Conservation (phyloP, 2,329 filamentous ascomycete genomes). For the Phaeosphaeria sp. region DNA sequence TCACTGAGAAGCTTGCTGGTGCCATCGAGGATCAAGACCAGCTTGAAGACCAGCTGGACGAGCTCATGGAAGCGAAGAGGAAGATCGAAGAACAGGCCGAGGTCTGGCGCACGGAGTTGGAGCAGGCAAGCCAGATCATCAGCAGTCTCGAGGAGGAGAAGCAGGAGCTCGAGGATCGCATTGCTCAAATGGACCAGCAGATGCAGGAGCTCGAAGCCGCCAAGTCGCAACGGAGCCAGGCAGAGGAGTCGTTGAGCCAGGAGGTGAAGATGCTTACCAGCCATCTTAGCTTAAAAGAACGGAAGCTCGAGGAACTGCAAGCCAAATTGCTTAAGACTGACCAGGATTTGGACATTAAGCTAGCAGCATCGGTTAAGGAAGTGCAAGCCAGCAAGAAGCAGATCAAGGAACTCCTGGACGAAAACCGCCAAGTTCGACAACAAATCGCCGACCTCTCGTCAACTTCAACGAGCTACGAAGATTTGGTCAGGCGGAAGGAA, state of each 20-base stretch:
- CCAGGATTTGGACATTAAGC: constrained; percentile 86
- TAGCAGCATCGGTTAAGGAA: constrained; percentile 79
- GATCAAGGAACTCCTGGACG: constrained; percentile 76
- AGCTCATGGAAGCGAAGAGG: constrained; percentile 86
- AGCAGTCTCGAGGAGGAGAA: constrained; percentile 87
- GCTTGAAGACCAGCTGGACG: constrained; percentile 91
- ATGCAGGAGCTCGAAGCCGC: constrained; percentile 73
- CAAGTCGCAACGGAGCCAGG: constrained; percentile 75
- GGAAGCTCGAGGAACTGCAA: constrained; percentile 88
- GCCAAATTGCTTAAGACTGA: constrained; percentile 81
- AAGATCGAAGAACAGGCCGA: constrained; percentile 85
- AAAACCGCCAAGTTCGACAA: constrained; percentile 82
- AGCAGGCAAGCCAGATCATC: constrained; percentile 90
- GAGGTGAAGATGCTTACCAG: constrained; percentile 93
- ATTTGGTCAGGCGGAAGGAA: constrained; percentile 90
- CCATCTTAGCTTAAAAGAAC: constrained; percentile 85
- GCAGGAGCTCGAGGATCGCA: constrained; percentile 70
- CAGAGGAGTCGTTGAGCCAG: constrained; percentile 77
- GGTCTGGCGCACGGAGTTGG: constrained; percentile 78
- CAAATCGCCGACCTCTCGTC: constrained; percentile 87
- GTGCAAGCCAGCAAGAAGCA: constrained; percentile 75
- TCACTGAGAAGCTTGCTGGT: constrained; percentile 90
- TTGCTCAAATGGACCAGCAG: constrained; percentile 72
- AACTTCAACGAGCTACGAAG: constrained; percentile 94
- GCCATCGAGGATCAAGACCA: constrained; percentile 94